Percentiles rank a stretch among this genome's conserved stretches.
Conservation (phyloP, 495 filamentous ascomycete genomes). For the Trichoderma erinaceum region DNA sequence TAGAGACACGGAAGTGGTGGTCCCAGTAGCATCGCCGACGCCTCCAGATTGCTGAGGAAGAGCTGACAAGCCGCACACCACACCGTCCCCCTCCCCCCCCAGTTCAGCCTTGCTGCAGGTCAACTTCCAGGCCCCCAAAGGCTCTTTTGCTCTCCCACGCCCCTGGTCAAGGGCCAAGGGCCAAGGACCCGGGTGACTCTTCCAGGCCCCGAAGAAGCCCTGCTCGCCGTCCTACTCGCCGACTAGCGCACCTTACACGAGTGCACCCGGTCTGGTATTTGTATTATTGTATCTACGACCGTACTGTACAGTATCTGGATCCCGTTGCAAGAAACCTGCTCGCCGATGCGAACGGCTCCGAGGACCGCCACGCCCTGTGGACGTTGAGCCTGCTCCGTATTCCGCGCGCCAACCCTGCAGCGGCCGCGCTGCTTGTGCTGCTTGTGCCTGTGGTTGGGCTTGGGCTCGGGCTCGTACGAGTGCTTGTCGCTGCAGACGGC, state of each 20-base stretch:
- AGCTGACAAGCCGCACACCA: slow-evolving; percentile 5
- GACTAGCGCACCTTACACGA: neutral
- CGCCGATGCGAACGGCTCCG: slow-evolving; percentile 8
- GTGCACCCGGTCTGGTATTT: neutral
- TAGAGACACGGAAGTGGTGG: neutral
- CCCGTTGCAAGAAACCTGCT: neutral
- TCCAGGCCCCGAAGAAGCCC: slow-evolving; percentile 5
- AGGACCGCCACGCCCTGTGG: neutral
- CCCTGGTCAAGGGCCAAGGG: slow-evolving; percentile 7
- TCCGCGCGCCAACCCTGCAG: neutral
- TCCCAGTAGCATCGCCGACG: neutral
- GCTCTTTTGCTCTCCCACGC: neutral
- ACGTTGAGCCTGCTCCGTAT: neutral
- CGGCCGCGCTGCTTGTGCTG: neutral
- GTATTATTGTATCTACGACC: neutral
- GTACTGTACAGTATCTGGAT: neutral
- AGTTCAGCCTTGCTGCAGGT: slow-evolving; percentile 14
- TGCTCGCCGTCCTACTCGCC: neutral
- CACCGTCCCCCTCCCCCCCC: neutral
- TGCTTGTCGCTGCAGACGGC: neutral
- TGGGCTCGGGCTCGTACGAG: neutral
- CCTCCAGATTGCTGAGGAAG: neutral
- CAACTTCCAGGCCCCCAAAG: slow-evolving; percentile 9
- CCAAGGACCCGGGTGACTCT: neutral
- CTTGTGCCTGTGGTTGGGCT: neutral